Evolutionary conservation across 768 basidiomycete genomes (phyloP), one percentile per base, ranked within the genome.

Genomic region (Suillus weaverae): DNA sequence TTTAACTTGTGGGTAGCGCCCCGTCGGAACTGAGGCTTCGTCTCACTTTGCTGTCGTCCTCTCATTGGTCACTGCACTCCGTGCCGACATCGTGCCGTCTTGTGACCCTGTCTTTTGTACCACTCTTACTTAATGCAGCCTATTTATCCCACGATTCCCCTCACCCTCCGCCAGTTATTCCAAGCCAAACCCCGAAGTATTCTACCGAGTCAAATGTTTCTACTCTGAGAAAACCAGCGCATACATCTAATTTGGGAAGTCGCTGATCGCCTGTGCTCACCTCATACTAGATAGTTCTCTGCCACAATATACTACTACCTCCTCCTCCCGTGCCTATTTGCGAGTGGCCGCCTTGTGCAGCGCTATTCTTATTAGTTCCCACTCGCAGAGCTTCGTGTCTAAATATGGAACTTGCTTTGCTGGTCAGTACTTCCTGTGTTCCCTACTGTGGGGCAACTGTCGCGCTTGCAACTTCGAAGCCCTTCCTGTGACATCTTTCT

Each of bases 21-120:
- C 61, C 57, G 22, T 38, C 62, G 50, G 68, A 62, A 67, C 57
- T 68, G 70, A 70, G 70, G 38, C 41, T 61, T 9, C 62, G 48
- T 55, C 72, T 65, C 67, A 35, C 46, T 43, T 56, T 7, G 41
- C 7, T 64, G 43, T 38, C 43, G n/a, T 51, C 1, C 4, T 50
- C 22, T 43, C 2, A 46, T 41, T 62, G 59, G 59, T 20, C 6
- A 64, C 3, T n/a, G 20, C 36, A 11, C 38, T 32, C 43, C 62
- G 33, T 61, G 36, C 62, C 57, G 36, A 39, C 22, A 39, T 57
- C 14, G 20, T 62, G 54, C 33, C 56, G 62, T 41, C 6, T 26
- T 33, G 5, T 8, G 39, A 26, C 8, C 62, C 62, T 44, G 30
- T 60, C 3, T 26, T 39, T 60, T 61, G 62, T 44, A 10, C 36